Evolutionary conservation across 169 alveolate genomes (phyloP).

Genomic region (Cryptosporidium viatorum): DNA sequence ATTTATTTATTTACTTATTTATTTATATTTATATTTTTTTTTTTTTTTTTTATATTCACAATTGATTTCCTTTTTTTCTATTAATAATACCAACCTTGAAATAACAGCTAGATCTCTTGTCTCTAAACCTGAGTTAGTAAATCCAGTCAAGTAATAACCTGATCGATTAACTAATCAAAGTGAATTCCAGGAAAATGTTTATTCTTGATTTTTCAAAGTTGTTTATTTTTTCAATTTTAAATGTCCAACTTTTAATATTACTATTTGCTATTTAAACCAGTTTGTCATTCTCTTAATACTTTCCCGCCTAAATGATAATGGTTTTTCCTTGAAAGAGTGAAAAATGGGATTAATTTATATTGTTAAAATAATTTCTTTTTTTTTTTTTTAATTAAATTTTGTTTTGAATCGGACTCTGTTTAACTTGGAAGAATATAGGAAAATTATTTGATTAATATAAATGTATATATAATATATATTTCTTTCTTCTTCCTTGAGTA

Average conservation of each 20-base stretch:
- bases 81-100: too few species aligned
- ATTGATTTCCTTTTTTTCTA: too few species aligned
- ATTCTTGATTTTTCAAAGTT: too few species aligned
- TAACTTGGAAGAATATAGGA: too few species aligned
- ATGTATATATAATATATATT: too few species aligned
- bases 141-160: background rate
- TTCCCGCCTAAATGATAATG: conserved; percentile 9
- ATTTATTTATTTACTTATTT: too few species aligned
- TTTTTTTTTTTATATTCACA: too few species aligned
- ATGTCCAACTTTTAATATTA: background rate
- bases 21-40: too few species aligned
- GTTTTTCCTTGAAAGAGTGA: background rate
- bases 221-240: background rate
- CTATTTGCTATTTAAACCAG: background rate
- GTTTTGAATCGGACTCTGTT: too few species aligned
- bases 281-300: background rate
- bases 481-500: too few species aligned
- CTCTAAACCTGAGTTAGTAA: background rate
- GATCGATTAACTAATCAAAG: background rate
- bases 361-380: background rate
- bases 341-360: background rate
- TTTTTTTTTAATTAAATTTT: too few species aligned
- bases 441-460: too few species aligned
- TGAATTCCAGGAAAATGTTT: background rate
- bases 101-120: background rate